phyloP scores from a whole-genome alignment of 2,329 filamentous ascomycete genomes.

The Curvularia spicifera region DNA sequence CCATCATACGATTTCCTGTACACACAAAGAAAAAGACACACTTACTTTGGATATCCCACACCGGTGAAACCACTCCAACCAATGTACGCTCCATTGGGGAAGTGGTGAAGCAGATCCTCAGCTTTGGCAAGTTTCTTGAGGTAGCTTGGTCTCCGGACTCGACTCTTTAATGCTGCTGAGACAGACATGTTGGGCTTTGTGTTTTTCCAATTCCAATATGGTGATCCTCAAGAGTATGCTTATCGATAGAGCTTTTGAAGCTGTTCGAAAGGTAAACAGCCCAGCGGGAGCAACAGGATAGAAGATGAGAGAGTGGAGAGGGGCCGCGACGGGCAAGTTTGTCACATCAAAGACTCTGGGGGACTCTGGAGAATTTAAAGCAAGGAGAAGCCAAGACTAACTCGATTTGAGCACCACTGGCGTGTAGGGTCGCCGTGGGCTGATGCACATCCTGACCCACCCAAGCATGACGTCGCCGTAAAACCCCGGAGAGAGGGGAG shows the following conservation, averaged over 20 bases:
- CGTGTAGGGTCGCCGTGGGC: constrained; percentile 19
- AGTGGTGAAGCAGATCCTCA: constrained; percentile 79
- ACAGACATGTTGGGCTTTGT: constrained; percentile 55
- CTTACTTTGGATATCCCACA: constrained; percentile 85
- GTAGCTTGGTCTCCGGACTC: constrained; percentile 76
- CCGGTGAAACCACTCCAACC: constrained; percentile 93
- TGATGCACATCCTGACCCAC: constrained; percentile 21
- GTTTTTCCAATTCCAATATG: neutral
- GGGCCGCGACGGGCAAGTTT: constrained; percentile 12
- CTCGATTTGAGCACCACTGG: constrained; percentile 13
- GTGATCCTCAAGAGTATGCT: constrained; percentile 1
- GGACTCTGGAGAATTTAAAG: constrained; percentile 18
- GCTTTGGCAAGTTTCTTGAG: constrained; percentile 80
- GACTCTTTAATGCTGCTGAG: constrained; percentile 76
- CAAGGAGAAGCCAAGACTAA: constrained; percentile 15
- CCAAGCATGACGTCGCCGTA: constrained; percentile 24
- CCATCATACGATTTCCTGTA: neutral
- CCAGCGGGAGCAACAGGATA: constrained; percentile 2
- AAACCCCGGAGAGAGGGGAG: constrained; percentile 11
- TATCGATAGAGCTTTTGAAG: constrained; percentile 20
- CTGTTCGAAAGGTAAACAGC: constrained; percentile 3
- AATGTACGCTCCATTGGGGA: constrained; percentile 84
- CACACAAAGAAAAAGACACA: constrained; percentile 20
- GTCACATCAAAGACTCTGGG: constrained; percentile 4
- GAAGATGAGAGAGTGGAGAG: constrained; percentile 19